These are phyloP conservation scores for Linum lewisii DNA, from an alignment of 345 rosid genomes.

Conservation along the genomic window DNA sequence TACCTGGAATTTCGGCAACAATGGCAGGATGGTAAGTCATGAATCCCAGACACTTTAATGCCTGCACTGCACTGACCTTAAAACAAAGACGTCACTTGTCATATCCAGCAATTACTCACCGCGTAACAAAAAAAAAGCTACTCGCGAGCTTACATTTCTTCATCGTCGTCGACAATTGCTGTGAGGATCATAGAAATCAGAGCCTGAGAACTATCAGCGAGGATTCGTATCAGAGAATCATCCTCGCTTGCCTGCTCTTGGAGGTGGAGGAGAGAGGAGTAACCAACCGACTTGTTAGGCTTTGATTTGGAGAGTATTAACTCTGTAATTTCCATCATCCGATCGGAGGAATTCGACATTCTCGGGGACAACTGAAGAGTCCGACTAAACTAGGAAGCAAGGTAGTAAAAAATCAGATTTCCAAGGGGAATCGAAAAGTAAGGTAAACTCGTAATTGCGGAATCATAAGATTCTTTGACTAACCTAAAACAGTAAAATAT, in stretches of 20 bases:
- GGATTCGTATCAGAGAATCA: conserved; percentile 21
- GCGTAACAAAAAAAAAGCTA: background rate
- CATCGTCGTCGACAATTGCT: conserved; percentile 28
- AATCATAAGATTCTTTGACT: too few relatives aligned
- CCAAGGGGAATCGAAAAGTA: too few relatives aligned
- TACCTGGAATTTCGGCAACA: conserved; percentile 32
- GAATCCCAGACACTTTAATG: conserved; percentile 54
- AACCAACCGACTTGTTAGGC: conserved; percentile 28
- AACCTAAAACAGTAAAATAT: too few relatives aligned
- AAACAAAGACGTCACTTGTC: background rate
- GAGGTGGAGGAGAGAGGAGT: conserved; percentile 28
- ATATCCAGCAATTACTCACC: background rate
- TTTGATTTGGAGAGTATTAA: conserved; percentile 24
- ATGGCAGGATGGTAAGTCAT: conserved; percentile 40
- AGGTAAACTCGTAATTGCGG: too few relatives aligned
- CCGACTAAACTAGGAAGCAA: background rate
- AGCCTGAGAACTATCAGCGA: conserved; percentile 19
- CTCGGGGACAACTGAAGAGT: background rate
- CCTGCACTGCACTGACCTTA: conserved; percentile 38
- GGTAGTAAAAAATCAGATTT: too few relatives aligned
- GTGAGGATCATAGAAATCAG: conserved; percentile 17
- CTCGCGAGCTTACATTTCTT: conserved; percentile 30
- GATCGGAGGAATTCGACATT: conserved; percentile 23
- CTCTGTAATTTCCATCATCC: conserved; percentile 29
- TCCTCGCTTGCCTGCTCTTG: conserved; percentile 29